phyloP scores from a whole-genome alignment of 441 rosid species.

The Erodium chrysanthum region DNA sequence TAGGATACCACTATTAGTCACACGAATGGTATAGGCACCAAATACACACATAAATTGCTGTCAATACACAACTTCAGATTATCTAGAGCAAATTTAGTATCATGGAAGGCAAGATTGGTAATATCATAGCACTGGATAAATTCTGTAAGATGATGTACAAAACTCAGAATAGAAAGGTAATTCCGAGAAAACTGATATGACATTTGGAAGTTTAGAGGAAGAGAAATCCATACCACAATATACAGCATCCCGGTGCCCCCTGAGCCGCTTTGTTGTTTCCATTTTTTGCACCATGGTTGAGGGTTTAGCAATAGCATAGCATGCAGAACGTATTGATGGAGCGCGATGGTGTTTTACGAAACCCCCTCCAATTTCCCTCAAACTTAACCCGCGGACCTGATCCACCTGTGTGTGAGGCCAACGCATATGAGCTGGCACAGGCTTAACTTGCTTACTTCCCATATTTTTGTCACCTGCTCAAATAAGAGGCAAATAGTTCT shows the following conservation, averaged over 20 bases:
- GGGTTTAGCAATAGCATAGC: slow-evolving; percentile 89
- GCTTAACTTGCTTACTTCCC: slow-evolving; percentile 33
- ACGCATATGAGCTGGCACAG: slow-evolving; percentile 57
- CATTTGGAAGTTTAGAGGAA: slow-evolving; percentile 19
- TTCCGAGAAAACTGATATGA: slow-evolving; percentile 2
- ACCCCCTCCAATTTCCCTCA: slow-evolving; percentile 99
- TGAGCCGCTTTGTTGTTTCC: slow-evolving; percentile 81
- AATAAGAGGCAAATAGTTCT: slow-evolving; percentile 17
- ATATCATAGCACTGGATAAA: slow-evolving; percentile 6
- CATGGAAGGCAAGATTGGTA: neutral
- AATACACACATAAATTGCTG: slow-evolving; percentile 1
- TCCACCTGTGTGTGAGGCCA: slow-evolving; percentile 95
- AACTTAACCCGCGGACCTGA: slow-evolving; percentile 79
- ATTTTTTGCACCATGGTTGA: slow-evolving; percentile 85
- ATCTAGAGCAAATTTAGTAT: neutral
- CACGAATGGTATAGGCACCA: slow-evolving; percentile 6
- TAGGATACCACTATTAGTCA: slow-evolving; percentile 2
- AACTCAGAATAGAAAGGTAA: slow-evolving; percentile 8
- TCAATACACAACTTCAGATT: neutral
- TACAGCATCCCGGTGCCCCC: slow-evolving; percentile 97
- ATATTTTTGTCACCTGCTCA: slow-evolving; percentile 39
- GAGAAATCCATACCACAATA: slow-evolving; percentile 70
- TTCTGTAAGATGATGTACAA: neutral
- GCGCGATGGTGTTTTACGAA: slow-evolving; percentile 91
- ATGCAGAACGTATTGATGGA: slow-evolving; percentile 86